Conservation (phyloP, 305 asterid species). For the Ajuga reptans region DNA sequence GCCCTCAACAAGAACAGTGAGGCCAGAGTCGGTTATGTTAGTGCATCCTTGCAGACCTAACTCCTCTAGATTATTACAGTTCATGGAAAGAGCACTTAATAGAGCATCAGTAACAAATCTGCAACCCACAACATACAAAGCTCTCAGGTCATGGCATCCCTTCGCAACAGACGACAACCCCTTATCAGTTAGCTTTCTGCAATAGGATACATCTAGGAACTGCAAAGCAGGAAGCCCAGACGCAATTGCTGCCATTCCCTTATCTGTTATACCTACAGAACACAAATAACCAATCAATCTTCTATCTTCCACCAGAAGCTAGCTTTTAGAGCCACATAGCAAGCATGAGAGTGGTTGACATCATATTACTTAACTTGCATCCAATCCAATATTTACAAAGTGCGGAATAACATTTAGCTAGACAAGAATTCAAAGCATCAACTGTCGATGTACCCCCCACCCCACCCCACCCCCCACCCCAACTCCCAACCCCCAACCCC, state of each 20-base stretch:
- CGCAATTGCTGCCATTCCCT: slow-evolving; percentile 58
- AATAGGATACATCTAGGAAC: slow-evolving; percentile 70
- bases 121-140: slow-evolving; percentile 65
- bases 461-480: no score
- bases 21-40: slow-evolving; percentile 60
- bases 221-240: slow-evolving; percentile 52
- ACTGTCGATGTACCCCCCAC: background rate
- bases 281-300: slow-evolving; percentile 12
- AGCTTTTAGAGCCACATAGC: background rate
- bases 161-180: slow-evolving; percentile 62
- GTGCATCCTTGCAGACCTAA: slow-evolving; percentile 67
- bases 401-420: background rate
- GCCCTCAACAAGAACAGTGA: slow-evolving; percentile 58
- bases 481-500: no score
- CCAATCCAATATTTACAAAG: background rate
- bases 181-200: slow-evolving; percentile 75
- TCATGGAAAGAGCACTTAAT: slow-evolving; percentile 35
- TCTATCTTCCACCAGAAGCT: slow-evolving; percentile 10
- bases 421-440: background rate
- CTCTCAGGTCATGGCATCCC: slow-evolving; percentile 55
- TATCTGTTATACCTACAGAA: slow-evolving; percentile 67
- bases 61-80: slow-evolving; percentile 58
- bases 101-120: slow-evolving; percentile 56
- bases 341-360: background rate
- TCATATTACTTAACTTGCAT: background rate